phyloP scores from a whole-genome alignment of 306 rosid species.

The Inga oerstediana region DNA sequence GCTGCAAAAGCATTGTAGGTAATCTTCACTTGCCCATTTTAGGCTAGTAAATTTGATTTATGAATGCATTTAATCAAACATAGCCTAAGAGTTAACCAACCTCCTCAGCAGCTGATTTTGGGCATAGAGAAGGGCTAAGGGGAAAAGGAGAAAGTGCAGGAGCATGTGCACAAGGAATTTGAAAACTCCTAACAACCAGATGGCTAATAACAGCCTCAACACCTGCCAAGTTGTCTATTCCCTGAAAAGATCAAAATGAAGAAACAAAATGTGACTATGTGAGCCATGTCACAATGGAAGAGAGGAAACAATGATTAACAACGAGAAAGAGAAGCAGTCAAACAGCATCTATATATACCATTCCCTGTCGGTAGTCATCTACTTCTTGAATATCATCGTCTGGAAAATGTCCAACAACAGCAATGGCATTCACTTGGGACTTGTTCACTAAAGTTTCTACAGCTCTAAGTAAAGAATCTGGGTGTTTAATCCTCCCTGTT shows the following conservation, averaged over 20 bases:
- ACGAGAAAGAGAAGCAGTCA: too few species aligned
- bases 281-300: neutral
- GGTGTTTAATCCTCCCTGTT: constrained; percentile 80
- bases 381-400: constrained; percentile 69
- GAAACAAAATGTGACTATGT: neutral
- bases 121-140: too few species aligned
- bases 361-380: constrained; percentile 74
- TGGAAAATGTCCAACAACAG: constrained; percentile 91
- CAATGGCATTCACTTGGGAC: constrained; percentile 77
- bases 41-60: constrained; percentile 35
- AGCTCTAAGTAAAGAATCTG: constrained; percentile 76
- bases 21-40: too few species aligned
- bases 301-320: neutral
- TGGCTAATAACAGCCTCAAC: constrained; percentile 94
- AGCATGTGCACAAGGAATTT: constrained; percentile 86
- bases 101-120: too few species aligned
- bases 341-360: constrained; percentile 31
- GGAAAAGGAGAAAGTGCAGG: constrained; percentile 30
- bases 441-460: constrained; percentile 52
- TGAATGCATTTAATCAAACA: too few species aligned
- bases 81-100: too few species aligned
- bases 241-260: constrained; percentile 49
- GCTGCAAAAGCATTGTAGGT: too few species aligned
- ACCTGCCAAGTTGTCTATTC: constrained; percentile 81
- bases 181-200: constrained; percentile 80